Percentiles rank a stretch among this genome's conserved stretches.
phyloP scores from a whole-genome alignment of 2,329 filamentous ascomycete species.

The Arthrobotrys musiformis region DNA sequence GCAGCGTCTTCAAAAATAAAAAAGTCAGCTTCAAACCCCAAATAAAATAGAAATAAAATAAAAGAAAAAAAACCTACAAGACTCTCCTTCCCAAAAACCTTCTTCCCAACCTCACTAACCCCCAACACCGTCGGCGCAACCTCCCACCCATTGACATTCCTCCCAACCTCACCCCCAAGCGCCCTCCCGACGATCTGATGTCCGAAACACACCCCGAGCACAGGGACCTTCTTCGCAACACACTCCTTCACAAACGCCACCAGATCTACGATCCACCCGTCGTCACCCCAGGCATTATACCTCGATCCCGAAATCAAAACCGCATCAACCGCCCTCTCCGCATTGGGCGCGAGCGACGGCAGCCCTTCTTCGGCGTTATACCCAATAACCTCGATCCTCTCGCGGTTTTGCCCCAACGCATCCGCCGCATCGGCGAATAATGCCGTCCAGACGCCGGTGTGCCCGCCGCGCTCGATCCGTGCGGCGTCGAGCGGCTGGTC shows the following conservation, averaged over 20 bases:
- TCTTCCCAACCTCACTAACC: slow-evolving; percentile 75
- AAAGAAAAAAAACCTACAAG: slow-evolving; percentile 27
- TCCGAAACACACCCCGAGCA: slow-evolving; percentile 85
- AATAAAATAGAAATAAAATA: not conserved
- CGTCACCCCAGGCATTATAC: slow-evolving; percentile 76
- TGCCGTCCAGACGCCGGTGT: slow-evolving; percentile 79
- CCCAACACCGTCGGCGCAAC: slow-evolving; percentile 76
- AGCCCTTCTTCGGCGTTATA: slow-evolving; percentile 46
- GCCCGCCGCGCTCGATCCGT: slow-evolving; percentile 65
- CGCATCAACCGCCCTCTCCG: slow-evolving; percentile 76
- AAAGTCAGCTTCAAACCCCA: not conserved
- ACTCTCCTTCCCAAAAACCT: slow-evolving; percentile 74
- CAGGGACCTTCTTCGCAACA: slow-evolving; percentile 72
- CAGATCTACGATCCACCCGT: slow-evolving; percentile 79
- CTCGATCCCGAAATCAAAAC: slow-evolving; percentile 80
- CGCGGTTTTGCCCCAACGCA: slow-evolving; percentile 66
- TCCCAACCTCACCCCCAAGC: slow-evolving; percentile 74
- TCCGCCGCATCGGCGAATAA: slow-evolving; percentile 71
- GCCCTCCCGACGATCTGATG: slow-evolving; percentile 85
- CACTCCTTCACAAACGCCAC: slow-evolving; percentile 73
- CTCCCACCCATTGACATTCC: slow-evolving; percentile 80
- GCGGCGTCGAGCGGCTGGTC: slow-evolving; percentile 77
- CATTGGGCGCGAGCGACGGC: slow-evolving; percentile 72
- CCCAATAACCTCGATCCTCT: slow-evolving; percentile 23
- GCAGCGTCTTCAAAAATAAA: slow-evolving; percentile 69